Percentiles rank a stretch among this genome's conserved stretches.
Evolutionary conservation across 2,329 filamentous ascomycete genomes (phyloP).

Genomic region (Sclerotinia nivalis): DNA sequence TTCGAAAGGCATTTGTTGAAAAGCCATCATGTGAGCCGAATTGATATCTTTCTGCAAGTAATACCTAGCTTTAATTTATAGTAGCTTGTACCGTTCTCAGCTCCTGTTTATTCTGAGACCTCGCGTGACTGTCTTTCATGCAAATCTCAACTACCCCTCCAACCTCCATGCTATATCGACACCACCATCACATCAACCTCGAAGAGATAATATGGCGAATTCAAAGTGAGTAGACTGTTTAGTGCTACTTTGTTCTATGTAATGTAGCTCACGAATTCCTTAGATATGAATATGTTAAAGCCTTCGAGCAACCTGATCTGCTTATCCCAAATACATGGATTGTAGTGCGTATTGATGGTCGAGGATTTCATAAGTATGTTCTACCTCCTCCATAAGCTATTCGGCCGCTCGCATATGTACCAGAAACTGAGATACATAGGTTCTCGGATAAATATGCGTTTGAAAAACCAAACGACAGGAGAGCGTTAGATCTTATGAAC

Average conservation of each 20-base stretch:
- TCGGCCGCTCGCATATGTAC: neutral
- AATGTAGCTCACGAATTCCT: neutral
- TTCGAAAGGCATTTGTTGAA: too few species aligned
- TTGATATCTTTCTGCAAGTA: neutral
- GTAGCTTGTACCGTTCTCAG: neutral
- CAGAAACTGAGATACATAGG: constrained; percentile 47
- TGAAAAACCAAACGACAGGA: constrained; percentile 86
- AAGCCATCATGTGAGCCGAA: neutral
- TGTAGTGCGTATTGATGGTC: constrained; percentile 88
- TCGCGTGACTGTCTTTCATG: neutral
- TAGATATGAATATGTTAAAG: constrained; percentile 91
- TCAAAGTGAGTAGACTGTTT: constrained; percentile 33
- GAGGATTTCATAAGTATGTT: constrained; percentile 87
- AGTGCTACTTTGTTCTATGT: neutral
- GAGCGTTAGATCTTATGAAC: constrained; percentile 93
- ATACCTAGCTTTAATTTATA: neutral
- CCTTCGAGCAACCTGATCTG: constrained; percentile 79
- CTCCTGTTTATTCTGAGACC: neutral
- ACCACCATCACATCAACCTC: neutral
- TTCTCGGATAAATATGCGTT: constrained; percentile 83
- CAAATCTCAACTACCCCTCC: neutral
- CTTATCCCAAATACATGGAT: constrained; percentile 94
- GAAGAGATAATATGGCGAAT: constrained; percentile 34
- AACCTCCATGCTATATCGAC: neutral
- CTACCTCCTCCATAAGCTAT: neutral